These are phyloP conservation scores for Uronychia binucleata DNA, from an alignment of 73 alveolate genomes.

Conservation along the genomic window DNA sequence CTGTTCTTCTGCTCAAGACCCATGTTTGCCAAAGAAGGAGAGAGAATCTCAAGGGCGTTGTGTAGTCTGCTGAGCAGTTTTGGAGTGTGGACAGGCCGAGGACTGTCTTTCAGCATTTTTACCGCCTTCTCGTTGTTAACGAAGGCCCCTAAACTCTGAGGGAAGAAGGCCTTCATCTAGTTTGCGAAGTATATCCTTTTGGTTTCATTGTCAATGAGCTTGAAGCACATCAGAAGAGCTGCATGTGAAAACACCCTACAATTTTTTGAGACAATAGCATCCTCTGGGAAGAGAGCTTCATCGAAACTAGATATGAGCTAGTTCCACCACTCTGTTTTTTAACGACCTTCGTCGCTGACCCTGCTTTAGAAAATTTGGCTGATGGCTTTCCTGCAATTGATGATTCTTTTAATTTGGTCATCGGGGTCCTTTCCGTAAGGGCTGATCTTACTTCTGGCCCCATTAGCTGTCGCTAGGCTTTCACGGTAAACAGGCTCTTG, in stretches of 20 bases:
- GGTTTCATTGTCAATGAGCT: not conserved
- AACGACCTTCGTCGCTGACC: not conserved
- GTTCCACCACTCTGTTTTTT: not conserved
- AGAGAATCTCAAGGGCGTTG: no score
- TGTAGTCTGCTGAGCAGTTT: no score
- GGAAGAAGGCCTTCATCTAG: conserved; percentile 1
- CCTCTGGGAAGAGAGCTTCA: not conserved
- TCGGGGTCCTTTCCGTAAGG: not conserved
- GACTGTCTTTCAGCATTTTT: no score
- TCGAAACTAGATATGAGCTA: not conserved
- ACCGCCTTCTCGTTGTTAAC: not conserved
- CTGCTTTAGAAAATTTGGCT: not conserved
- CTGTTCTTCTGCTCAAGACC: no score
- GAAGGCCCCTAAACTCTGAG: not conserved
- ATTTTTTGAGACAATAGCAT: not conserved
- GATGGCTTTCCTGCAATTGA: not conserved
- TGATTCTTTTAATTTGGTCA: not conserved
- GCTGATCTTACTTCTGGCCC: not conserved
- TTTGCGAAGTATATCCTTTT: not conserved
- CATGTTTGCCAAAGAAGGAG: no score
- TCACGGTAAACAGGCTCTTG: conserved; percentile 4
- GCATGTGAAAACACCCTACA: not conserved
- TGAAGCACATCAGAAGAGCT: not conserved
- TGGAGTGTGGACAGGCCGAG: no score
- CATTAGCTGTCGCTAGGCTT: not conserved